Conservation (phyloP, 108 stramenopile genomes). For the Poteriospumella lacustris region DNA sequence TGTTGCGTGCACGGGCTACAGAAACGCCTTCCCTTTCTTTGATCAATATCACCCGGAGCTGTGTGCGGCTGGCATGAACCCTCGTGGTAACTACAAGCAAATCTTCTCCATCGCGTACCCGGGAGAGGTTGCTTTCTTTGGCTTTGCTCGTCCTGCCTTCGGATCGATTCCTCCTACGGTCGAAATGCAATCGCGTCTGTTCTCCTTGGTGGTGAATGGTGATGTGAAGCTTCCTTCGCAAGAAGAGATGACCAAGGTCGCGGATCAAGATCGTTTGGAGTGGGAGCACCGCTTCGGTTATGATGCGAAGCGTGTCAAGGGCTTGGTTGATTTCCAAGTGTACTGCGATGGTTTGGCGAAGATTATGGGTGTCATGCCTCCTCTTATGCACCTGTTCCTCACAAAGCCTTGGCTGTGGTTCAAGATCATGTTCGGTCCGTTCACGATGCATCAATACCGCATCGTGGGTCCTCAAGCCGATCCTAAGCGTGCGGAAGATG, state of each 20-base stretch:
- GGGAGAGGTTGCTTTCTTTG: slow-evolving; percentile 43
- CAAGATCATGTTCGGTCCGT: slow-evolving; percentile 49
- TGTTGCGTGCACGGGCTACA: slow-evolving; percentile 45
- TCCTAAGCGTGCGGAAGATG: slow-evolving; percentile 33
- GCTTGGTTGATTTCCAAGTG: slow-evolving; percentile 45
- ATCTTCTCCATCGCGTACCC: slow-evolving; percentile 4
- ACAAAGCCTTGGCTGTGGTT: slow-evolving; percentile 41
- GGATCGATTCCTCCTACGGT: slow-evolving; percentile 42
- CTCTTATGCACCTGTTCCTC: slow-evolving; percentile 40
- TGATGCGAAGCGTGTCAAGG: slow-evolving; percentile 43
- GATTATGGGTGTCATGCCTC: slow-evolving; percentile 36
- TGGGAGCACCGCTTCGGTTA: slow-evolving; percentile 49
- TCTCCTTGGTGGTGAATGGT: slow-evolving; percentile 11
- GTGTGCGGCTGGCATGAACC: slow-evolving; percentile 33
- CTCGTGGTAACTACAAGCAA: slow-evolving; percentile 41
- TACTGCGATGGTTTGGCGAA: slow-evolving; percentile 39
- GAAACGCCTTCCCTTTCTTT: slow-evolving; percentile 38
- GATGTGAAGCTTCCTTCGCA: neutral
- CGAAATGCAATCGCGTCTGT: slow-evolving; percentile 37
- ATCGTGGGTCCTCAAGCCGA: slow-evolving; percentile 40
- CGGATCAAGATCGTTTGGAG: slow-evolving; percentile 35
- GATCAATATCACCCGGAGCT: slow-evolving; percentile 44
- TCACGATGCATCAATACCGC: slow-evolving; percentile 52
- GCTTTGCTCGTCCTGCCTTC: slow-evolving; percentile 43
- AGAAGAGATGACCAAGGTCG: slow-evolving; percentile 17